Evolutionary conservation across 148 eudicot genomes (phyloP), one percentile per base, ranked within the genome.

Genomic region (Camellia granthamiana): DNA sequence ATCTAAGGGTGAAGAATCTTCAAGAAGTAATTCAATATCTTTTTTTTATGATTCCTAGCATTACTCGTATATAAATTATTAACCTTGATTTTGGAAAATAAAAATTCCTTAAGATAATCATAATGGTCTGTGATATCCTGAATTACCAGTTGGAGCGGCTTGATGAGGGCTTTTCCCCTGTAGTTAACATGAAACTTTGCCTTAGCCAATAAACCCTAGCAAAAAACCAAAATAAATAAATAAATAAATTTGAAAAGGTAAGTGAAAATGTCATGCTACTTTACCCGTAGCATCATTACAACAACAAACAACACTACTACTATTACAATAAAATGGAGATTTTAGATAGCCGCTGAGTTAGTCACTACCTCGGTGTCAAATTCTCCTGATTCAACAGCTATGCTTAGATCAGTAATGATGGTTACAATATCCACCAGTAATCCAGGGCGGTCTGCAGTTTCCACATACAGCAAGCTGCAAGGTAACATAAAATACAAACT

Each of bases 171-270:
- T 84, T 88, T 91, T 13, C 87, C 93, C 83, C 67, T 84, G 85
- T 94, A 94, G 78, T 87, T 92, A 52, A 94, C 94, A 83, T 94
- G 98, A 84, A 94, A 94, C 79, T 89, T 94, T 30, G 97, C 97
- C 89, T 92, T 94, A 9, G 97, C 98, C 81, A 94, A 65, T 79
- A 94, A 83, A n/a, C 98, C 98, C 98, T 94, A 81, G 16, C 81
- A 14, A 41, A 77, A 47, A 83, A 75, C 3, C 63, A 30, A 69
- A 60, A 3, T 23, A 30, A 30, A 30, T 30, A 30, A 30, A 30
- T 30, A 30, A 30, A 30, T 30, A 30, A 30, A 30, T 30, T 30
- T 30, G 38, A 30, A 30, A 30, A 30, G 38, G 49, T 18, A 46
- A 41, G 21, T 16, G 47, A 10, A 44, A 0, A 60, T 60, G 21